Evolutionary conservation across 1,284 basidiomycete species (phyloP).

Genomic region (Psilocybe mexicana): DNA sequence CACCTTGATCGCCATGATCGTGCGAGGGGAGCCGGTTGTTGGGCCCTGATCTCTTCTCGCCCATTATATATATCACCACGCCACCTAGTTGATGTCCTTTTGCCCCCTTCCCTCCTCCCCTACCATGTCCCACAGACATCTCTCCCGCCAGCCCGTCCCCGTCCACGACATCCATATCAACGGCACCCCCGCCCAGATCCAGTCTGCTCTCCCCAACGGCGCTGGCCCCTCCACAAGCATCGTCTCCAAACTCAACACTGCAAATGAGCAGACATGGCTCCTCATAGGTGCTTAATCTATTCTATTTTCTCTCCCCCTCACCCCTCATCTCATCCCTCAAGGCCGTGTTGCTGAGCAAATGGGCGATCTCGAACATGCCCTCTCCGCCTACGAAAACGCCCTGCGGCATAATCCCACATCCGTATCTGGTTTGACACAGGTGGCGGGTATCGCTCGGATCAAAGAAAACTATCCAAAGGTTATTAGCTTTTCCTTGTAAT

Average conservation of each 20-base stretch:
- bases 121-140: constrained; percentile 63
- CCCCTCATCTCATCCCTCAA: constrained; percentile 30
- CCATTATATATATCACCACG: constrained; percentile 55
- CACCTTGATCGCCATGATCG: constrained; percentile 58
- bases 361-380: constrained; percentile 86
- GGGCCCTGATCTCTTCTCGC: constrained; percentile 40
- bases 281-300: constrained; percentile 67
- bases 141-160: constrained; percentile 58
- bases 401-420: constrained; percentile 91
- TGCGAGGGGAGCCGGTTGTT: constrained; percentile 50
- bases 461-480: constrained; percentile 87
- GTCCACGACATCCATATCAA: constrained; percentile 45
- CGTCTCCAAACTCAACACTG: constrained; percentile 74
- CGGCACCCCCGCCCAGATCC: constrained; percentile 53
- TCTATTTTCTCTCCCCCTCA: background rate
- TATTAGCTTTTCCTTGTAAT: constrained; percentile 36
- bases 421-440: constrained; percentile 84
- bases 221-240: constrained; percentile 41
- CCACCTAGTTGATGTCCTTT: constrained; percentile 45
- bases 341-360: constrained; percentile 91
- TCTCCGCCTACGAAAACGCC: constrained; percentile 89
- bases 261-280: constrained; percentile 93
- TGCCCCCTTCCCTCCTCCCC: constrained; percentile 36
- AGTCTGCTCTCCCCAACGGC: constrained; percentile 44
- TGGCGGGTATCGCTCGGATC: constrained; percentile 88